Evolutionary conservation across 345 rosid species (phyloP).

Genomic region (Jatropha curcas): DNA sequence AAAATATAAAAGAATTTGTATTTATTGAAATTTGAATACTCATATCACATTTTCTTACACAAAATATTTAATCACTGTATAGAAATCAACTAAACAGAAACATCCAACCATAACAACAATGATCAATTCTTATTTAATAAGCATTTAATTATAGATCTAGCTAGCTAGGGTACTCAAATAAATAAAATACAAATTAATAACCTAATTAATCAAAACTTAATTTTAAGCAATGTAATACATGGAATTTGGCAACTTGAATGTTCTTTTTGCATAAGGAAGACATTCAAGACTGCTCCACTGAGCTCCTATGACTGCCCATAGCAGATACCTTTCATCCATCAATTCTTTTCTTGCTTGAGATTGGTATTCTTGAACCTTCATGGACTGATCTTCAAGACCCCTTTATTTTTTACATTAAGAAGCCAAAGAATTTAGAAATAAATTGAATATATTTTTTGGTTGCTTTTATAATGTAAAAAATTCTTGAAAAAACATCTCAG

Average conservation of each 20-base stretch:
- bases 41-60: no score
- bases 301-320: conserved; percentile 77
- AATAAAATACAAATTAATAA: background rate
- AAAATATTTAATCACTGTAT: no score
- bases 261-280: conserved; percentile 59
- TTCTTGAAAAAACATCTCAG: no score
- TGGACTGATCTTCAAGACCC: conserved; percentile 58
- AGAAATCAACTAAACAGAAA: no score
- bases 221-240: conserved; percentile 58
- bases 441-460: no score
- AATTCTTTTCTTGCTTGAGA: conserved; percentile 49
- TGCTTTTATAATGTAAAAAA: no score
- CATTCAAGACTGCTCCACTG: conserved; percentile 83
- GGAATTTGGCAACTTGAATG: conserved; percentile 92
- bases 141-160: background rate
- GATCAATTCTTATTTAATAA: no score
- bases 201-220: no score
- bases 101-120: background rate
- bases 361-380: conserved; percentile 64
- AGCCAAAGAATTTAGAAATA: no score
- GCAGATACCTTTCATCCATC: conserved; percentile 58
- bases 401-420: conserved; percentile 36
- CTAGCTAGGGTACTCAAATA: no score
- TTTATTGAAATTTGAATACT: no score
- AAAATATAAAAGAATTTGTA: no score